Base-by-base conservation (phyloP, 257 asterid genomes). In the Fraxinus anomala region DNA sequence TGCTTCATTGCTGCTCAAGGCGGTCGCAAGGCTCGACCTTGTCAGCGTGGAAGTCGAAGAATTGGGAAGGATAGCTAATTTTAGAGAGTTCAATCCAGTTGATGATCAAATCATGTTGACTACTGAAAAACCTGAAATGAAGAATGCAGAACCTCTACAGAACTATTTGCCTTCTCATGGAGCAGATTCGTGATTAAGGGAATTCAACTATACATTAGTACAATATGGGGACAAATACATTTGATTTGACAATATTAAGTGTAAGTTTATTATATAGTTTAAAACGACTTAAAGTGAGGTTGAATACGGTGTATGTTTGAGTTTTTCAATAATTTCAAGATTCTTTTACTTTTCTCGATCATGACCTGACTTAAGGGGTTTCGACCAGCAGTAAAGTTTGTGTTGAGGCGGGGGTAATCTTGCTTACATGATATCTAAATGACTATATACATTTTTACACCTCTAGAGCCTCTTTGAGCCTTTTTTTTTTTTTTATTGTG, bases 21-120 rank as follows among this genome's bases (percentile, higher is more conserved):
- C 81, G 3, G 99, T 91, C 82, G 98, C 97, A 2, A 79, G 93
- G 87, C 98, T 95, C 10, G 99, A 93, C 72, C 89, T 92, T 30
- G 91, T 93, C 82, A 88, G 93, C 34, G 97, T 91, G 74, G 94
- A 95, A 76, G 96, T 95, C 54, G 97, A 90, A 40, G 99, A 95
- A 79, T 77, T 93, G 83, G 97, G 99, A 70, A 91, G 83, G 76
- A 79, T 89, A 34, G 97, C 92, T 0, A 87, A 89, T 31, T 95
- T 91, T 69, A 88, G 92, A 86, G 97, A 95, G 82, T 95, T 87
- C 39, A 73, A 80, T 68, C 84, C 54, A 2, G 88, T 83, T 78
- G 87, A 87, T 73, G 82, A 61, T 75, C 73, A 80, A 54, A 79
- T 80, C 75, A 71, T 26, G 42, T 78, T 82, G 19, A 70, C 66